Evolutionary conservation across 2,329 filamentous ascomycete species (phyloP).

Genomic region (Pyrenophora tritici-repentis): DNA sequence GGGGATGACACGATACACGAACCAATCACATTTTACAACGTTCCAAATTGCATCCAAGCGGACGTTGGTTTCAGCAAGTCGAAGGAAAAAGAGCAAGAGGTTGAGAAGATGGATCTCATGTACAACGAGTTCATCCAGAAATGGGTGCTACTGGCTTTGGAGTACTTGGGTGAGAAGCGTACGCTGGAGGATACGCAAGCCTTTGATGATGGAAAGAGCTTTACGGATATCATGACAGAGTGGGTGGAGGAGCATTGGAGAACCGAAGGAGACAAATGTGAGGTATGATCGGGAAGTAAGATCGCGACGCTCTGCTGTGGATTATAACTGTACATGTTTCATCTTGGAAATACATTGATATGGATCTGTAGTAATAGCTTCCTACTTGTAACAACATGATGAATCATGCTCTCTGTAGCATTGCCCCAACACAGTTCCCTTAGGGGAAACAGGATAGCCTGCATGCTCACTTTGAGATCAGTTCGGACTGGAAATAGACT

Average conservation of each 20-base stretch:
- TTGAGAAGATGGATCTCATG: constrained; percentile 80
- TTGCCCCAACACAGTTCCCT: too few relatives aligned
- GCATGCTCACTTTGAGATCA: too few relatives aligned
- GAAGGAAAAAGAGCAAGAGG: constrained; percentile 51
- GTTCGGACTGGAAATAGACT: too few relatives aligned
- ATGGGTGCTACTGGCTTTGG: constrained; percentile 77
- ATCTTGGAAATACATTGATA: too few relatives aligned
- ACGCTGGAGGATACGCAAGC: constrained; percentile 56
- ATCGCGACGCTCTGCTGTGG: too few relatives aligned
- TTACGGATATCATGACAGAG: constrained; percentile 63
- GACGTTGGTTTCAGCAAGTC: constrained; percentile 60
- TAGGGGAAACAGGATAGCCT: too few relatives aligned
- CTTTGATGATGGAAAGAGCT: constrained; percentile 59
- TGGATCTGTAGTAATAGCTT: too few relatives aligned
- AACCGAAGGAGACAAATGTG: constrained; percentile 19
- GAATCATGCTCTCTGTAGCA: too few relatives aligned
- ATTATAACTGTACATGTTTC: too few relatives aligned
- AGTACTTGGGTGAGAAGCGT: constrained; percentile 60
- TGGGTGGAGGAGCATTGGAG: constrained; percentile 65
- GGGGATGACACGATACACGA: constrained; percentile 90
- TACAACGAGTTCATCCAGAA: constrained; percentile 91
- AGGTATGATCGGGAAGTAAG: neutral
- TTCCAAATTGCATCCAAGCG: constrained; percentile 84
- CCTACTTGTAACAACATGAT: too few relatives aligned
- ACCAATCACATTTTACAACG: constrained; percentile 71